Base-by-base conservation (phyloP, 805 yeast species). In the Candida awuae region DNA sequence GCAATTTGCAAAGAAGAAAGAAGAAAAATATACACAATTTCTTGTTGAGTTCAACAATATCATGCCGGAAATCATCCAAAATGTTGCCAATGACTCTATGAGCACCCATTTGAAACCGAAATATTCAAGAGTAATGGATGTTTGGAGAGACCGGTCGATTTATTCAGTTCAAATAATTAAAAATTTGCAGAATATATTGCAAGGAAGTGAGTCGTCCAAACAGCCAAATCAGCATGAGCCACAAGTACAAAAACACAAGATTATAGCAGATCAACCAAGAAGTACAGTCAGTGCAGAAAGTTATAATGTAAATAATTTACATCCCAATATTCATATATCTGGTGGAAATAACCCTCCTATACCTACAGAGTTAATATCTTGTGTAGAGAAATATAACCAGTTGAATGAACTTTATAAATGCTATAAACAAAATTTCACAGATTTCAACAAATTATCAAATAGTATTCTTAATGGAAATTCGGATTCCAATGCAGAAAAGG, bases 1-100 rank as follows among this genome's bases (percentile, higher is more conserved):
- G 1, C 95, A 85, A 58, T 82, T 82, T 54, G 75, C 87, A 3
- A 68, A 78, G 42, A 77, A 80, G 25, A 75, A 77, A 49, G 67
- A 72, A 29, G 32, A 33, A 43, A 75, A 72, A 50, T 52, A 50
- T 39, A 61, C 62, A 4, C 84, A 75, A 34, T 79, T 80, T 47
- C 58, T 80, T 3, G 61, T 58, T 8, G 78, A 75, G 3, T 85
- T 83, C 58, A 67, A 74, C 10, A 53, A 56, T 1, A 70, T 69
- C 3, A 53, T 79, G 30, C 75, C 76, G 1, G 37, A 42, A 1
- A 67, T 69, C 1, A 46, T 78, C 35, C 41, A 44, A 52, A 8
- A 29, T 49, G 4, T 53, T 69, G 8, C 42, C 34, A 9, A 17
- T 22, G 44, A 42, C 26, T 21, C 19, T 16, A 29, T 38, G 16